A percentile compares a stretch with the other conserved stretches of the same genome.
phyloP scores from a whole-genome alignment of 2,329 filamentous ascomycete species.

The Neonectria neomacrospora region DNA sequence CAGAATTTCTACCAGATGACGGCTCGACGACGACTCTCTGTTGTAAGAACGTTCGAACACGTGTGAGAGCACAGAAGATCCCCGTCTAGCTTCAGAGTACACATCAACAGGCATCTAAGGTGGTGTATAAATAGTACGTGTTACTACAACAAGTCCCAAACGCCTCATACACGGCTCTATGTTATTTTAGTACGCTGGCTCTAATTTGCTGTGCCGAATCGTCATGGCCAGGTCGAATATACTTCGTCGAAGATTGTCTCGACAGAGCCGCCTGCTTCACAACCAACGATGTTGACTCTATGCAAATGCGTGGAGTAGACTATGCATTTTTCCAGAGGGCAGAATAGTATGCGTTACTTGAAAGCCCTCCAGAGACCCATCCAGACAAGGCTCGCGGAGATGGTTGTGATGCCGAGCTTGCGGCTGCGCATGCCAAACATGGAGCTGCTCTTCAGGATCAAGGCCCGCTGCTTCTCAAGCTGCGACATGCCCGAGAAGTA shows the following conservation, averaged over 20 bases:
- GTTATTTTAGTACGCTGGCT: not conserved
- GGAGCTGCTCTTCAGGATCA: conserved; percentile 75
- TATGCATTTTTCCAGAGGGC: conserved; percentile 14
- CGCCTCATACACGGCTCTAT: conserved; percentile 15
- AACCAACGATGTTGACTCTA: not conserved
- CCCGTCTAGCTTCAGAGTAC: not conserved
- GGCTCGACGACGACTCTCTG: not conserved
- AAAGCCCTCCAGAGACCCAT: conserved; percentile 77
- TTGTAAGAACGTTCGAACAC: not conserved
- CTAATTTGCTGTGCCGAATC: not conserved
- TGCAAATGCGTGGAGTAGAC: conserved; percentile 23
- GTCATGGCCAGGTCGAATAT: not conserved
- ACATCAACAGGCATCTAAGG: not conserved
- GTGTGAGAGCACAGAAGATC: not conserved
- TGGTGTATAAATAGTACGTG: conserved; percentile 21
- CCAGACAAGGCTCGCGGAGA: conserved; percentile 74
- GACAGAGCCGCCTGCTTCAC: not conserved
- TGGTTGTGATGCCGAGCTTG: conserved; percentile 72
- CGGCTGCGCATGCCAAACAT: conserved; percentile 79
- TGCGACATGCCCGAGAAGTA: conserved; percentile 80
- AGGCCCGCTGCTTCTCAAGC: conserved; percentile 72
- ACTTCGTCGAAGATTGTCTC: not conserved
- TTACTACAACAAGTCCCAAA: conserved; percentile 15
- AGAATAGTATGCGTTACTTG: conserved; percentile 45
- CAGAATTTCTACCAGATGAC: not conserved